These are phyloP conservation scores for Trichoderma oligosporum DNA, from an alignment of 2,329 filamentous ascomycete genomes.

Conservation along the genomic window DNA sequence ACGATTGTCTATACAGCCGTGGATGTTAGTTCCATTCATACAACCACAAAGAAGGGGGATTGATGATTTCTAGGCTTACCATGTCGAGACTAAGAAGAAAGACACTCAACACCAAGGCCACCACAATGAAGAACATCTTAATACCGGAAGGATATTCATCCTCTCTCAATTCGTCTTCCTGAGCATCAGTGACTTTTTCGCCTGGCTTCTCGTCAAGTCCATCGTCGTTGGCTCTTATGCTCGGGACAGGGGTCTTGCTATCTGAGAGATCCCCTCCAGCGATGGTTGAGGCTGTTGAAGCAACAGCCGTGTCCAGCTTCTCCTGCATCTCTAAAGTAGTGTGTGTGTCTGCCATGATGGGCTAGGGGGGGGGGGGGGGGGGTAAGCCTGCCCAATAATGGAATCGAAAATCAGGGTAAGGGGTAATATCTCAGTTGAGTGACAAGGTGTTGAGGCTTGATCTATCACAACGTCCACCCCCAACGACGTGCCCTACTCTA, in stretches of 20 bases:
- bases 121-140: conserved; percentile 42
- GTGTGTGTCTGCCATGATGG: conserved; percentile 6
- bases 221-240: neutral
- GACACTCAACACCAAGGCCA: conserved; percentile 45
- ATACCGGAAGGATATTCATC: conserved; percentile 40
- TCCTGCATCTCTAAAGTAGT: neutral
- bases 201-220: neutral
- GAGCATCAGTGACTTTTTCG: neutral
- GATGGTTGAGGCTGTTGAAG: conserved; percentile 31
- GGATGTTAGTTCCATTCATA: neutral
- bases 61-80: conserved; percentile 29
- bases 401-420: neutral
- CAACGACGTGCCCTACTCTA: neutral
- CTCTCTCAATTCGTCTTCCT: conserved; percentile 26
- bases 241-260: conserved; percentile 23
- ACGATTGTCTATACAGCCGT: conserved; percentile 45
- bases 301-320: conserved; percentile 18
- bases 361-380: no score
- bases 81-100: conserved; percentile 50
- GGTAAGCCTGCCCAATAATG: no score
- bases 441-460: conserved; percentile 5
- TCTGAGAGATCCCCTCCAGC: conserved; percentile 30
- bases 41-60: neutral
- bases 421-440: neutral
- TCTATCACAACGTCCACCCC: neutral